A percentile compares a stretch with the other conserved stretches of the same genome.
Evolutionary conservation across 768 basidiomycete species (phyloP).

Genomic region (Boletus tylopilopsis): DNA sequence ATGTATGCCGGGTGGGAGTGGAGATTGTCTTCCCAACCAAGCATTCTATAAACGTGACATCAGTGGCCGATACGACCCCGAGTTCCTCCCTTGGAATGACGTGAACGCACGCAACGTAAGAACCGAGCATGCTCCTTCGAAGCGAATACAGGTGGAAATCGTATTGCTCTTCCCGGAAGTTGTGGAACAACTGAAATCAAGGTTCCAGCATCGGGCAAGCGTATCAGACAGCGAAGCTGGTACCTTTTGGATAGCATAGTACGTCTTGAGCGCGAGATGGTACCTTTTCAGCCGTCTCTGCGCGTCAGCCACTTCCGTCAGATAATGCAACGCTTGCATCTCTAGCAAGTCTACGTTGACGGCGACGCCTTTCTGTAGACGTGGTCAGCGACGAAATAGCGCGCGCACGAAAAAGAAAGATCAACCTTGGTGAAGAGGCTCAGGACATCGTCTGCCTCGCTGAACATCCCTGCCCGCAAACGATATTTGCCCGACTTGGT

Average conservation of each 20-base stretch:
- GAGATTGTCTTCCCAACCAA: constrained; percentile 79
- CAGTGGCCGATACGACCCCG: neutral
- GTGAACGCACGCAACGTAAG: constrained; percentile 73
- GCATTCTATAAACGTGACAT: constrained; percentile 45
- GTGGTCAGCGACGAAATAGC: constrained; percentile 5
- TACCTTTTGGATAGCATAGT: constrained; percentile 72
- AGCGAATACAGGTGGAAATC: constrained; percentile 97
- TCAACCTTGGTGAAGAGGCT: constrained; percentile 90
- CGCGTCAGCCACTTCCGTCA: constrained; percentile 77
- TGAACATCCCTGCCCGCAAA: constrained; percentile 73
- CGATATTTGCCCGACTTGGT: constrained; percentile 92
- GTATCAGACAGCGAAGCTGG: constrained; percentile 12
- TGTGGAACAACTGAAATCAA: constrained; percentile 63
- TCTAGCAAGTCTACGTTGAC: constrained; percentile 85
- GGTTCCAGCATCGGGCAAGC: constrained; percentile 5
- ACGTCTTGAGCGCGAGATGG: constrained; percentile 82
- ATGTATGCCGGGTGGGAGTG: constrained; percentile 76
- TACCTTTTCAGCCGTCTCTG: constrained; percentile 61
- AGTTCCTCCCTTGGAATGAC: neutral
- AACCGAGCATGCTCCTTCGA: constrained; percentile 81
- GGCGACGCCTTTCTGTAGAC: constrained; percentile 78
- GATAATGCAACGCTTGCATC: constrained; percentile 90
- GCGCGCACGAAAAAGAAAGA: constrained; percentile 7
- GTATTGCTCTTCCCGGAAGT: constrained; percentile 92
- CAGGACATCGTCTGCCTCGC: constrained; percentile 69